These are phyloP conservation scores for Cornus florida DNA, from an alignment of 148 eudicot species.

Conservation along the genomic window DNA sequence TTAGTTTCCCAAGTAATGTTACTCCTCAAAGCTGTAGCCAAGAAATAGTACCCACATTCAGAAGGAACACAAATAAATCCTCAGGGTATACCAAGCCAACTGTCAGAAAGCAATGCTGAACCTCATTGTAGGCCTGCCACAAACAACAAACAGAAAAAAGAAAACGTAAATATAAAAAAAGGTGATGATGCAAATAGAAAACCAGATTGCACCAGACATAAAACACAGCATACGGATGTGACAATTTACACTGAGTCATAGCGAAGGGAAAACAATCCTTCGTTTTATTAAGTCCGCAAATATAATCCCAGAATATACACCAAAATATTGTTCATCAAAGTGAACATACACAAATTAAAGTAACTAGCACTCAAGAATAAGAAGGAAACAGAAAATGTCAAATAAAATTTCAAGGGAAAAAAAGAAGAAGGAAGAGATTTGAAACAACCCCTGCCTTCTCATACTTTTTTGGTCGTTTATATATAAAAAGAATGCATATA, in stretches of 20 bases:
- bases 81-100: conserved; percentile 89
- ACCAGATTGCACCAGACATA: neutral
- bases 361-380: neutral
- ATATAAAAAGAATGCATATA: neutral
- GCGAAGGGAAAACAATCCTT: neutral
- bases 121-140: conserved; percentile 91
- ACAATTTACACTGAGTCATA: neutral
- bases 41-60: conserved; percentile 66
- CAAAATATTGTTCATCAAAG: neutral
- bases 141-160: conserved; percentile 2
- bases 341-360: neutral
- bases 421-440: neutral
- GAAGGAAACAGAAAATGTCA: neutral
- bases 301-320: neutral
- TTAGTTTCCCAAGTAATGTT: neutral
- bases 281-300: neutral
- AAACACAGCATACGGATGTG: neutral
- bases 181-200: neutral
- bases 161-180: neutral
- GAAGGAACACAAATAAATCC: conserved; percentile 79
- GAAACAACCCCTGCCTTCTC: neutral
- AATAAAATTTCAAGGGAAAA: neutral
- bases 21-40: neutral
- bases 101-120: conserved; percentile 90
- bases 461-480: neutral